These are phyloP conservation scores for Macrophomina pseudophaseolina DNA, from an alignment of 2,329 filamentous ascomycete genomes.

Conservation along the genomic window DNA sequence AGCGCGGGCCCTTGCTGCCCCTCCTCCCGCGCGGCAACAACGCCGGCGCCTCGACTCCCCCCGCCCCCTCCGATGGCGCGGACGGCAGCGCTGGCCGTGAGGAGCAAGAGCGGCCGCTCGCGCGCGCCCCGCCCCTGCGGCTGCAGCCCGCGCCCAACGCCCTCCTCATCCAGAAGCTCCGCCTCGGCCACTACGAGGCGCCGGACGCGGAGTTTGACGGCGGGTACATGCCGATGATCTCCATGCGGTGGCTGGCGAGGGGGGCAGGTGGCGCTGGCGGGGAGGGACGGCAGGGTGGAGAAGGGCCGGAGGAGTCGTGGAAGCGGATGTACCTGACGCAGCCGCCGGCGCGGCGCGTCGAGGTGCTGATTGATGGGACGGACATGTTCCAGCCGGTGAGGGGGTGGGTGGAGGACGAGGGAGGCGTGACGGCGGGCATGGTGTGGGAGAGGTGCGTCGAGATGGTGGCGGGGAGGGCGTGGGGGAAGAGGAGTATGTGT, in stretches of 20 bases:
- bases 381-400: neutral
- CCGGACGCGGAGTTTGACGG: slow-evolving; percentile 11
- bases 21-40: neutral
- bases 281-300: neutral
- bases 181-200: slow-evolving; percentile 1
- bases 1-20: neutral
- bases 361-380: neutral
- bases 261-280: too few species aligned
- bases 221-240: slow-evolving; percentile 21
- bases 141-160: neutral
- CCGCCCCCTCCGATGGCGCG: too few species aligned
- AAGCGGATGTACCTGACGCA: slow-evolving; percentile 5
- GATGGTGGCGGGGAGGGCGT: neutral
- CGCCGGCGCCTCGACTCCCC: too few species aligned
- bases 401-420: neutral
- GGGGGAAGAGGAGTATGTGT: slow-evolving; percentile 7
- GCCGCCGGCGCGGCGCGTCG: slow-evolving; percentile 18
- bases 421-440: slow-evolving; percentile 2
- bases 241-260: neutral
- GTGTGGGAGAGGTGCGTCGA: neutral
- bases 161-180: neutral
- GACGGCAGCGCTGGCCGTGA: too few species aligned
- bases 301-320: neutral
- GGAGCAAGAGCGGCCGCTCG: too few species aligned
- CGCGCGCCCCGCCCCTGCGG: neutral